Evolutionary conservation across 768 basidiomycete species (phyloP).

Genomic region (Mycena capillaripes): DNA sequence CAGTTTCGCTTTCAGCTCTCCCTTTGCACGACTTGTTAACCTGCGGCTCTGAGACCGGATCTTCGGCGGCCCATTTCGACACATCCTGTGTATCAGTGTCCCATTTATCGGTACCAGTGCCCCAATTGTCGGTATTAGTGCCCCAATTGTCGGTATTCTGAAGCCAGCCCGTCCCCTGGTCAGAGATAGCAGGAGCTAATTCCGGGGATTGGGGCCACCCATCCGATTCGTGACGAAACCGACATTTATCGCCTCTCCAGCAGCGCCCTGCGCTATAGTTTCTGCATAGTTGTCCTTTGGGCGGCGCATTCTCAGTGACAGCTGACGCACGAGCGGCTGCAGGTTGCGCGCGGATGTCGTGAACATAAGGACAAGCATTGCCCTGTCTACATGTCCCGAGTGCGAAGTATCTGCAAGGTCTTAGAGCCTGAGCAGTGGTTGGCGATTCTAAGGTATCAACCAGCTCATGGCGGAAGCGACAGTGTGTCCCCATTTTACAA

Average conservation of each 20-base stretch:
- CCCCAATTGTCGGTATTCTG: conserved; percentile 14
- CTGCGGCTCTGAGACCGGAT: not conserved
- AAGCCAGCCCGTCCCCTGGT: conserved; percentile 13
- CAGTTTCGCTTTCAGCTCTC: not conserved
- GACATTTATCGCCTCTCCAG: conserved; percentile 8
- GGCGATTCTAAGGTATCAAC: not conserved
- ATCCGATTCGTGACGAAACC: conserved; percentile 15
- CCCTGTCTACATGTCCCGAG: conserved; percentile 10
- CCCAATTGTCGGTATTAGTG: conserved; percentile 13
- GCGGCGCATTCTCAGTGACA: not conserved
- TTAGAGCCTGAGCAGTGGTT: not conserved
- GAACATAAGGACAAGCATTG: conserved; percentile 1
- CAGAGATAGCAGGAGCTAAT: no score
- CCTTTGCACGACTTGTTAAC: not conserved
- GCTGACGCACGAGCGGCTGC: not conserved
- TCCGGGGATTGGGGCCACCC: not conserved
- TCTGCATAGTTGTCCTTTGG: not conserved
- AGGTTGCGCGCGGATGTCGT: conserved; percentile 20
- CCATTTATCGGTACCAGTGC: not conserved
- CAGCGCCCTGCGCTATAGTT: conserved; percentile 17
- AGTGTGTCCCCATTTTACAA: not conserved
- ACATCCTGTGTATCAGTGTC: no score
- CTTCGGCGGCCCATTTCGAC: not conserved
- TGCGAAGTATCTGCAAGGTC: conserved; percentile 26
- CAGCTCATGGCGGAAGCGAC: not conserved